phyloP scores from a whole-genome alignment of 2,329 filamentous ascomycete genomes.

The Zymoseptoria pseudotritici region DNA sequence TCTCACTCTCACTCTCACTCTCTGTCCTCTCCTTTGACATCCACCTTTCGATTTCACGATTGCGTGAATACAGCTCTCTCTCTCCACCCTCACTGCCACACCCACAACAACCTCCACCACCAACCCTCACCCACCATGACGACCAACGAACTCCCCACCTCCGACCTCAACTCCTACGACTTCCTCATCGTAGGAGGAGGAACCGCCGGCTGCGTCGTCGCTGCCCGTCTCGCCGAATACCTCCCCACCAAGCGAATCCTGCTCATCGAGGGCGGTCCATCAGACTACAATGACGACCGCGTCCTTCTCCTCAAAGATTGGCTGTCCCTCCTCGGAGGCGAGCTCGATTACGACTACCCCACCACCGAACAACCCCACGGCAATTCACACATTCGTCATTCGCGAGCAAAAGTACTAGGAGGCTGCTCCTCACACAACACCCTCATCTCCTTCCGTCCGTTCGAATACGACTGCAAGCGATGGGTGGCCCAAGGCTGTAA shows the following conservation, averaged over 20 bases:
- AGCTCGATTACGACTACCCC: slow-evolving; percentile 85
- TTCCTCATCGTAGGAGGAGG: slow-evolving; percentile 81
- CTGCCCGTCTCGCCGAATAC: slow-evolving; percentile 71
- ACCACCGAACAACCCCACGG: slow-evolving; percentile 85
- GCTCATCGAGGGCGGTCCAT: slow-evolving; percentile 80
- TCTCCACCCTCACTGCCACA: slow-evolving; percentile 1
- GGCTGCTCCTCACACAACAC: slow-evolving; percentile 94
- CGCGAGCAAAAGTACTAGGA: slow-evolving; percentile 82
- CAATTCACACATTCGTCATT: slow-evolving; percentile 88
- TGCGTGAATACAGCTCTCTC: not conserved
- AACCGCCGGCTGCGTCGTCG: slow-evolving; percentile 79
- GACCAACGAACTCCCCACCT: slow-evolving; percentile 58
- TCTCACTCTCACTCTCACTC: not conserved
- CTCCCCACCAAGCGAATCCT: slow-evolving; percentile 74
- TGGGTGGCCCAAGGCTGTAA: slow-evolving; percentile 77
- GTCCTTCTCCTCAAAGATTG: slow-evolving; percentile 83
- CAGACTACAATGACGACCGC: slow-evolving; percentile 80
- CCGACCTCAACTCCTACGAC: slow-evolving; percentile 64
- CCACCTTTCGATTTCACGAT: not conserved
- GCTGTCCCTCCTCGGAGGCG: slow-evolving; percentile 74
- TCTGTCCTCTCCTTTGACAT: not conserved
- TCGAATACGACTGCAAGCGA: slow-evolving; percentile 77
- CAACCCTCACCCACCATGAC: slow-evolving; percentile 43
- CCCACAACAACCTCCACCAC: not conserved
- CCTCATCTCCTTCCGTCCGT: slow-evolving; percentile 84